These are phyloP conservation scores for Amesomyces nigricolor DNA, from an alignment of 2,329 filamentous ascomycete species.

Conservation along the genomic window DNA sequence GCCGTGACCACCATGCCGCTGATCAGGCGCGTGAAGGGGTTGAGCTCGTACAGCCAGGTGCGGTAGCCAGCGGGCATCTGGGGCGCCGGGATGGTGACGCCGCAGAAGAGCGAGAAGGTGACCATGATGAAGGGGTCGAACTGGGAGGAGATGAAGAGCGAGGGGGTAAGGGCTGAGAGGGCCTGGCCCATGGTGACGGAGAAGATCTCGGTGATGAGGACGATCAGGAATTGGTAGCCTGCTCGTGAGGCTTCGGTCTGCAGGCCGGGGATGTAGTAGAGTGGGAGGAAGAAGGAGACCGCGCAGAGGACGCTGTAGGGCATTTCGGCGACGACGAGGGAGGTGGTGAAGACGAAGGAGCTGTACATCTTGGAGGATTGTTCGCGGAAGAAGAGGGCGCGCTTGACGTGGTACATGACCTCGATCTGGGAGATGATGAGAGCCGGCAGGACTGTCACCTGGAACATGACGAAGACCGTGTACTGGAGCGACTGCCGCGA, in stretches of 20 bases:
- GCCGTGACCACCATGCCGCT: conserved; percentile 75
- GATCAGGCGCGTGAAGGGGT: conserved; percentile 78
- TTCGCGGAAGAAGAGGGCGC: conserved; percentile 81
- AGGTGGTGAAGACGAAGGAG: conserved; percentile 68
- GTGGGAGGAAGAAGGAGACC: conserved; percentile 70
- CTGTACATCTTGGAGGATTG: conserved; percentile 81
- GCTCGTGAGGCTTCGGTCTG: conserved; percentile 57
- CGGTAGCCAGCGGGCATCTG: conserved; percentile 77
- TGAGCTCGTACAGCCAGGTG: conserved; percentile 74
- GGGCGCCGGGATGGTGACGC: conserved; percentile 72
- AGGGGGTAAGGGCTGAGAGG: conserved; percentile 71
- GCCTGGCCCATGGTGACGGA: conserved; percentile 73
- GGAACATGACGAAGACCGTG: conserved; percentile 85
- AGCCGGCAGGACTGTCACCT: conserved; percentile 76
- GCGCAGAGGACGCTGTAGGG: conserved; percentile 79
- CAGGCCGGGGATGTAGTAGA: conserved; percentile 82
- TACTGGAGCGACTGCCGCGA: conserved; percentile 74
- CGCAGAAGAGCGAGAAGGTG: conserved; percentile 79
- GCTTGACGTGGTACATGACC: conserved; percentile 73
- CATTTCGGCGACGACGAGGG: conserved; percentile 76
- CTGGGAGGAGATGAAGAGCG: conserved; percentile 70
- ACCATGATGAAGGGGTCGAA: conserved; percentile 80
- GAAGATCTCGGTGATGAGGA: conserved; percentile 79
- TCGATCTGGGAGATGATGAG: conserved; percentile 81
- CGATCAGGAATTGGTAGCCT: conserved; percentile 81